Base-by-base conservation (phyloP, 23 red algal species). In the Gracilaria domingensis region DNA sequence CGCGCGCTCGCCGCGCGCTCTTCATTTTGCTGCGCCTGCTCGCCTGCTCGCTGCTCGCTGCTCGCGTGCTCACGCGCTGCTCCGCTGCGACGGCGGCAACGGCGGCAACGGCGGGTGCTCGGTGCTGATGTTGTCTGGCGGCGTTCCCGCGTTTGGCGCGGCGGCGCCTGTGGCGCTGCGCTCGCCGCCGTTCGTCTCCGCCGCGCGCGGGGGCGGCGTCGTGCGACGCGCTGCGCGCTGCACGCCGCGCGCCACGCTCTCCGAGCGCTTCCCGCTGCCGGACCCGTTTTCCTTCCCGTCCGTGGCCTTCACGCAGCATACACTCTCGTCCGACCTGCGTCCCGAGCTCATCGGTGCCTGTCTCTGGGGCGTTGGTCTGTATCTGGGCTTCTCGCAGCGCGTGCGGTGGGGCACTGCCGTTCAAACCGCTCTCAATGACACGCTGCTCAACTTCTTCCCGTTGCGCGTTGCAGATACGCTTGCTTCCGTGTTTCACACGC, bases 281-380 rank as follows among this genome's bases (percentile, higher is more conserved):
- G 79, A 83, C 29, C 34, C 48, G 1, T 84, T 92, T 54, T 17
- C 89, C 17, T 92, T 84, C 44, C 89, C 80, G 8, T 49, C 59
- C 60, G 39, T 77, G 66, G 89, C 79, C 39, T 92, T 92, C 36
- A 72, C 74, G 42, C 51, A 60, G 33, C 38, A 69, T 21, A 48
- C 81, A 9, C 20, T 73, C 45, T 85, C 81, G 0, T 80, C 90
- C 36, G 90, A 93, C 75, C 40, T 94, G 17, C 92, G 92, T 23
- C 92, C 92, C 5, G 92, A 94, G 45, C 92, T 94, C 49, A 28
- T 87, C 77, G 92, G 92, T 62, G 50, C 92, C 28, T 61, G 85
- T 72, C 92, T 94, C 12, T 88, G 82, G 83, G 54, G 81, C 33
- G 59, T 80, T 5, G 92, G 92, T 11, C 92, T 94, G 54, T 94